Conservation (phyloP, 192 early-diverging fungal species). For the Gamsiella multidivaricata region DNA sequence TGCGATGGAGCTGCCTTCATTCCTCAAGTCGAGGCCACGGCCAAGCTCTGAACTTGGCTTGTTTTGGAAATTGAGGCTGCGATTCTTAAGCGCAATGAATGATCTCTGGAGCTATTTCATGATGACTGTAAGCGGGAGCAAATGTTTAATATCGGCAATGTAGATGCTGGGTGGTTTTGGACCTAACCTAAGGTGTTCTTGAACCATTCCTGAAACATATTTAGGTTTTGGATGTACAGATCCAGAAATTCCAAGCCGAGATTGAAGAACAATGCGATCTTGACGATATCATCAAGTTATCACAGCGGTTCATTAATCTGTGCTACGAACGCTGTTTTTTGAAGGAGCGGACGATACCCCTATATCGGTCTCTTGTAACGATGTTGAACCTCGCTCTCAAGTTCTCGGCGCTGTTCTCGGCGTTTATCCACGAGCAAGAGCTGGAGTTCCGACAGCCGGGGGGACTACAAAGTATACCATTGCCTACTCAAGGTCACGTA, state of each 20-base stretch:
- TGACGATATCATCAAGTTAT: conserved; percentile 37
- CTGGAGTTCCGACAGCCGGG: background rate
- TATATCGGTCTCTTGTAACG: conserved; percentile 38
- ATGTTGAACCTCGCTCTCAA: conserved; percentile 34
- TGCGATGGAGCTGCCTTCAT: conserved; percentile 19
- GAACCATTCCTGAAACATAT: background rate
- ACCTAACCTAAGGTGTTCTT: background rate
- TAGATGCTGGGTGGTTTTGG: background rate
- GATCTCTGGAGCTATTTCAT: conserved; percentile 53
- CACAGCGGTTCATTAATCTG: conserved; percentile 10
- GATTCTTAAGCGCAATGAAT: conserved; percentile 30
- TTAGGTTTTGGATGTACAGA: conserved; percentile 22
- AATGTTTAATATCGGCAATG: too few relatives aligned
- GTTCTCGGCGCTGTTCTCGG: conserved; percentile 31
- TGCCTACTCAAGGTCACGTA: too few relatives aligned
- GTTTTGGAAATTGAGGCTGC: conserved; percentile 36
- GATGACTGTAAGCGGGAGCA: conserved; percentile 40
- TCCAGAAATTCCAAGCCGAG: conserved; percentile 27
- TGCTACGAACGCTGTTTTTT: conserved; percentile 51
- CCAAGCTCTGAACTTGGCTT: conserved; percentile 1
- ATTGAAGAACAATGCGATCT: conserved; percentile 35
- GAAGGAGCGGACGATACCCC: conserved; percentile 29
- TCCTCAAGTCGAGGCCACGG: conserved; percentile 29
- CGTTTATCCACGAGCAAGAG: conserved; percentile 24
- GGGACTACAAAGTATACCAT: background rate